phyloP scores from a whole-genome alignment of 768 basidiomycete genomes.

The Kwoniella pini region DNA sequence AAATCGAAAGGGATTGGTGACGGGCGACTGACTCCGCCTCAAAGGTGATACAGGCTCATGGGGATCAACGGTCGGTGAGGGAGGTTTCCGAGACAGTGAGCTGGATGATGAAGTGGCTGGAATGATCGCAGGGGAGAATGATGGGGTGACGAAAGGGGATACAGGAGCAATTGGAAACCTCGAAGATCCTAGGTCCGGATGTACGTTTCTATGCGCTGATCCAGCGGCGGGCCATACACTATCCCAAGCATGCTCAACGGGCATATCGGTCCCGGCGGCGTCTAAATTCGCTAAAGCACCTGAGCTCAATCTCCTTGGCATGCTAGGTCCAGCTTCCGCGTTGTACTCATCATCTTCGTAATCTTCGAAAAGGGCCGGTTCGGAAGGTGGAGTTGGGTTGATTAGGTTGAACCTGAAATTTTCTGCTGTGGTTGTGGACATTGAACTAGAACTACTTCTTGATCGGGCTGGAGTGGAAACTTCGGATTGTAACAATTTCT shows the following conservation, averaged over 20 bases:
- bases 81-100: conserved; percentile 20
- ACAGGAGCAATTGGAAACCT: conserved; percentile 35
- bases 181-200: conserved; percentile 22
- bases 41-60: conserved; percentile 16
- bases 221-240: conserved; percentile 47
- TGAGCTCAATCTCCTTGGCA: conserved; percentile 12
- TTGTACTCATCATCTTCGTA: conserved; percentile 1
- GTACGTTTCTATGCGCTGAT: conserved; percentile 2
- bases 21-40: conserved; percentile 10
- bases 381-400: conserved; percentile 38
- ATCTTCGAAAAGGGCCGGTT: conserved; percentile 10
- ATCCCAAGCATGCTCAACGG: conserved; percentile 40
- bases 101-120: conserved; percentile 9
- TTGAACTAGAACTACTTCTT: conserved; percentile 8
- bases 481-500: conserved; percentile 25
- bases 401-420: conserved; percentile 25
- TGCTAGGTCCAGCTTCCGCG: conserved; percentile 12
- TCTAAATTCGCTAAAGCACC: conserved; percentile 11
- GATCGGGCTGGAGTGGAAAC: conserved; percentile 12
- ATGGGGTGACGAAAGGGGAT: conserved; percentile 42
- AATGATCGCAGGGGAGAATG: conserved; percentile 42
- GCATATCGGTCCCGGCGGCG: conserved; percentile 9
- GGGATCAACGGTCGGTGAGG: conserved; percentile 22
- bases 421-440: conserved; percentile 1
- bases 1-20: conserved; percentile 8